phyloP scores from a whole-genome alignment of 371 early-diverging fungal species.

The Apophysomyces elegans region DNA sequence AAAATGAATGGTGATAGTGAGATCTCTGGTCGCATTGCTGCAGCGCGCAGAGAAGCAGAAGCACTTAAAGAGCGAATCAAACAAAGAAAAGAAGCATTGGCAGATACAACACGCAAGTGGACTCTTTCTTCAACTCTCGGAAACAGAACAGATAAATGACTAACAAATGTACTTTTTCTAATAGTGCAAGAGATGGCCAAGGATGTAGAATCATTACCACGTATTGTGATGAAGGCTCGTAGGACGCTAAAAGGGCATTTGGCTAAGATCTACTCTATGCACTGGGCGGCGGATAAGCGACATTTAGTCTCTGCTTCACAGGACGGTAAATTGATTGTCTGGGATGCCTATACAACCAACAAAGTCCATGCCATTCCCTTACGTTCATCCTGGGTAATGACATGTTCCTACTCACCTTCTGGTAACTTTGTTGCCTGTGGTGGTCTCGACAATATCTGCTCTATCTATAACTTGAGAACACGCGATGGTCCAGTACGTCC shows the following conservation, averaged over 20 bases:
- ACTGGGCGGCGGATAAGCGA: conserved; percentile 94
- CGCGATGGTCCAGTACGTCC: conserved; percentile 94
- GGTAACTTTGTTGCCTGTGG: conserved; percentile 97
- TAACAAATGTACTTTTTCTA: background rate
- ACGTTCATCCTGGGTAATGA: conserved; percentile 98
- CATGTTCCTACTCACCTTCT: conserved; percentile 95
- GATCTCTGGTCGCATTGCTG: conserved; percentile 86
- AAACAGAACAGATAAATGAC: background rate
- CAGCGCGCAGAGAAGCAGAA: conserved; percentile 95
- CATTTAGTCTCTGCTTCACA: conserved; percentile 96
- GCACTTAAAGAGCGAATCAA: conserved; percentile 93
- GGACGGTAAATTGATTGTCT: conserved; percentile 97
- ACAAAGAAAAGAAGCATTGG: conserved; percentile 88
- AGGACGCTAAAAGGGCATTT: conserved; percentile 96
- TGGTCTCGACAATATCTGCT: conserved; percentile 97
- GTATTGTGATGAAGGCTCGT: conserved; percentile 92
- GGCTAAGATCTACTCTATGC: conserved; percentile 98
- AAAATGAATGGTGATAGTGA: conserved; percentile 47
- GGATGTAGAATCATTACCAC: conserved; percentile 84
- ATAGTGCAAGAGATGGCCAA: conserved; percentile 56
- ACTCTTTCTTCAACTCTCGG: background rate
- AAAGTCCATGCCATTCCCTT: conserved; percentile 97
- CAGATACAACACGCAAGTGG: conserved; percentile 89
- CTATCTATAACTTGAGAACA: conserved; percentile 93
- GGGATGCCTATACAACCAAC: conserved; percentile 97